Base-by-base conservation (phyloP, 352 stramenopile genomes). In the Blastocystis hominis region DNA sequence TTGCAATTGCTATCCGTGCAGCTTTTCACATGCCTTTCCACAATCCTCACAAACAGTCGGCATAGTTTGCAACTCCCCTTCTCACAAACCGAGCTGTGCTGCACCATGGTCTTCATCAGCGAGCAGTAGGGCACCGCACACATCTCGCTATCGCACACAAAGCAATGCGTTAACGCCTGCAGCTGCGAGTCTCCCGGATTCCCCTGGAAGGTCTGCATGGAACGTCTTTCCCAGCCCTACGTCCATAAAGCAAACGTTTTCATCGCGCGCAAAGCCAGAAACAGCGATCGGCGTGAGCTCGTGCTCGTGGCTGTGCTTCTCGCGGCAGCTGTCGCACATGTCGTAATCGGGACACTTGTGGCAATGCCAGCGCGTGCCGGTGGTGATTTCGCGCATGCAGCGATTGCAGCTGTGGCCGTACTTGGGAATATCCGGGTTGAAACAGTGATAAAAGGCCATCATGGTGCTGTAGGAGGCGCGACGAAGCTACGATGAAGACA, bases 401-500 rank as follows among this genome's bases (percentile, higher is more conserved):
- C 92, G 47, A 44, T 87, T 87, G 47, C 77, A 87, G 2, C 30
- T 40, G 53, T 95, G 70, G 92, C 91, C 56, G 93, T 94, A 90
- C 0, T 55, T 86, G 30, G 88, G 86, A 38, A 89, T 72, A 15
- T 78, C 53, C 68, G 96, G 94, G 79, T 98, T 98, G 89, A 97
- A 96, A 34, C 98, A 90, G 90, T 99, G 96, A 90, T 98, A 98
- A 56, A 99, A 88, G 38, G 97, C 95, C 96, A 99, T 98, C 96
- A 99, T 98, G 0, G 94, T 98, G 86, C 95, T 98, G 91, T 99
- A 96, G 90, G 99, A 99, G 0, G 96, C 97, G 63, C 97, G 92
- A 34, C 97, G 94, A 46, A 99, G 91, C 89, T 87, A 87, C 4
- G 24, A 30, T 30, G 24, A 30, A 30, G 24, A 30, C 24, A 30